Conservation (phyloP, 305 asterid genomes). For the Fraxinus albicans region DNA sequence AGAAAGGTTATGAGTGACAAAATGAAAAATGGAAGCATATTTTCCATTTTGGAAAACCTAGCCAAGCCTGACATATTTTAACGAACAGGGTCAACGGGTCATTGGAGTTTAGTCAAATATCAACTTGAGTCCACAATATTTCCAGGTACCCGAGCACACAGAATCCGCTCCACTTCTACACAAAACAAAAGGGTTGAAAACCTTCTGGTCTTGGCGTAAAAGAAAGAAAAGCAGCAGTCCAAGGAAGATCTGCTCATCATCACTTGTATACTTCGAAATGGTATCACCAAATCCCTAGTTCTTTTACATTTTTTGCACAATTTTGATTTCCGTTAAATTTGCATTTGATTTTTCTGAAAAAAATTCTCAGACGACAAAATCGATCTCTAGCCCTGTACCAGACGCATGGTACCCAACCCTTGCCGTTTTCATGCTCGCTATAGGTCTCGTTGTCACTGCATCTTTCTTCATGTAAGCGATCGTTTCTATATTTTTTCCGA, state of each 20-base stretch:
- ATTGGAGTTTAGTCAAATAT: not conserved
- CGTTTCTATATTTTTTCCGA: conserved; percentile 1
- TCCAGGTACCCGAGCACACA: not conserved
- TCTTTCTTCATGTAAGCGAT: conserved; percentile 72
- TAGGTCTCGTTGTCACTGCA: conserved; percentile 81
- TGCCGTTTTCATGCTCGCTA: conserved; percentile 67
- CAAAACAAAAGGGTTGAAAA: not conserved
- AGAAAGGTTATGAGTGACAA: too few species aligned
- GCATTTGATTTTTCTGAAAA: not conserved
- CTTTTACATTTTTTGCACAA: not conserved
- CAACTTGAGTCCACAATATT: not conserved
- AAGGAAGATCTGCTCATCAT: not conserved
- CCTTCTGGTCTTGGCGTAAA: not conserved
- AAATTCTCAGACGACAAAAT: conserved; percentile 56
- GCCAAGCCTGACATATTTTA: not conserved
- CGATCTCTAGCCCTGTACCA: conserved; percentile 90
- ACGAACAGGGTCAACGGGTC: not conserved
- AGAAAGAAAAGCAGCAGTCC: not conserved
- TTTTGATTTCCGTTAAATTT: not conserved
- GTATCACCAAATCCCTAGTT: not conserved
- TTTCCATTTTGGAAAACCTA: not conserved
- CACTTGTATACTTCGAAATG: not conserved
- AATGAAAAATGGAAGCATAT: too few species aligned
- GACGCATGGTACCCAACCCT: conserved; percentile 85
- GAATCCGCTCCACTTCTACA: not conserved